These are phyloP conservation scores for Pseudonectria buxi DNA, from an alignment of 2,329 filamentous ascomycete species.

Conservation along the genomic window DNA sequence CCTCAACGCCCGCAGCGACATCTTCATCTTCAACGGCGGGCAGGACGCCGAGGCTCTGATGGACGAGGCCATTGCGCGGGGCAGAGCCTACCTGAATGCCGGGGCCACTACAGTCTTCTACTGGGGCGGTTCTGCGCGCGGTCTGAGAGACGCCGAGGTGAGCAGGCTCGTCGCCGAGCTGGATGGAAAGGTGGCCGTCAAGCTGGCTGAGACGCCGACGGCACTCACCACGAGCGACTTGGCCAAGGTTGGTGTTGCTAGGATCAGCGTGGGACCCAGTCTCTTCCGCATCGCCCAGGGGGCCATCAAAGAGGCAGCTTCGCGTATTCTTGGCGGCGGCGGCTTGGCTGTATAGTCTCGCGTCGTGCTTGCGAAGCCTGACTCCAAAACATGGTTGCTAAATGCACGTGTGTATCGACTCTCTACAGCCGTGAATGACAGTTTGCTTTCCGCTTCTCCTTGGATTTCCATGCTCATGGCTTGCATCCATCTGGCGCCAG, in stretches of 20 bases:
- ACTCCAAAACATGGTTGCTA: too few species aligned
- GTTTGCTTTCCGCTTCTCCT: too few species aligned
- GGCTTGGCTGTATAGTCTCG: not conserved
- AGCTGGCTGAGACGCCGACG: conserved; percentile 29
- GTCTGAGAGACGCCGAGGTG: conserved; percentile 41
- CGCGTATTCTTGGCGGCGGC: conserved; percentile 23
- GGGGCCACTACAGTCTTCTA: conserved; percentile 55
- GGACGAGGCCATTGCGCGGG: conserved; percentile 44
- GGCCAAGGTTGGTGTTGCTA: conserved; percentile 43
- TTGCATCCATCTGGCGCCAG: too few species aligned
- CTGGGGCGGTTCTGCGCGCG: conserved; percentile 43
- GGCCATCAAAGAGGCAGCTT: conserved; percentile 28
- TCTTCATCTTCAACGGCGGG: conserved; percentile 31
- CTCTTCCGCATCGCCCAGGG: conserved; percentile 36
- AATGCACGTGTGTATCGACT: too few species aligned
- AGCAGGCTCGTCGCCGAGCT: conserved; percentile 40
- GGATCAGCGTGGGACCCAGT: conserved; percentile 48
- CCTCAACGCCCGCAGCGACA: conserved; percentile 52
- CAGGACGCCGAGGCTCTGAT: conserved; percentile 30
- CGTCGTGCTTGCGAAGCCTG: too few species aligned
- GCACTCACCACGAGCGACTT: conserved; percentile 38
- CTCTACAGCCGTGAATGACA: too few species aligned
- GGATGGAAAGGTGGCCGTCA: conserved; percentile 43
- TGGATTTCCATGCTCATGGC: too few species aligned
- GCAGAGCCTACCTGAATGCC: conserved; percentile 49